These are phyloP conservation scores for Lithospermum erythrorhizon DNA, from an alignment of 257 asterid genomes.

Conservation along the genomic window DNA sequence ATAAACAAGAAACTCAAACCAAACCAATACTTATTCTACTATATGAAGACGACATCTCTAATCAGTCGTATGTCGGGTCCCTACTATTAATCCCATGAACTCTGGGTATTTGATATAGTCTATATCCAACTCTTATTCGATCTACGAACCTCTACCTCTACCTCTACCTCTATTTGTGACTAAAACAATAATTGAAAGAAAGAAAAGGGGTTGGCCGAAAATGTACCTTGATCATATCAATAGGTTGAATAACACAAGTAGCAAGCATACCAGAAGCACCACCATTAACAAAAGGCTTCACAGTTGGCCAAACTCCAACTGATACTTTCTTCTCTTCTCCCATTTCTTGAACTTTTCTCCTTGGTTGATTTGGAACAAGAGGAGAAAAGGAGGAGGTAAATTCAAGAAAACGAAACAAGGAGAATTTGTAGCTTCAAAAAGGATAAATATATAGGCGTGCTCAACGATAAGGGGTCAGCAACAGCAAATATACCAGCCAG, in stretches of 20 bases:
- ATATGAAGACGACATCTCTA: too few species aligned
- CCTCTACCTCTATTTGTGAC: too few species aligned
- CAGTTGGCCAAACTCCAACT: slow-evolving; percentile 62
- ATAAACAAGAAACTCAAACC: too few species aligned
- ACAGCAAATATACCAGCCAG: too few species aligned
- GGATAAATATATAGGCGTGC: neutral
- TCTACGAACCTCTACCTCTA: too few species aligned
- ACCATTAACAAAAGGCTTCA: slow-evolving; percentile 88
- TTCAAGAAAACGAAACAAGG: neutral
- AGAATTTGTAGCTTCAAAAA: neutral
- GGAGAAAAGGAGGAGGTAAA: neutral
- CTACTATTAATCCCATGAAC: too few species aligned
- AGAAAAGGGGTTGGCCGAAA: neutral
- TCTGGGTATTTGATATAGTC: too few species aligned
- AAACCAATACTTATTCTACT: too few species aligned
- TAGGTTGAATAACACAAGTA: slow-evolving; percentile 88
- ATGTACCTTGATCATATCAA: slow-evolving; percentile 89
- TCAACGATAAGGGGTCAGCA: neutral
- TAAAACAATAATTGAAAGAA: neutral
- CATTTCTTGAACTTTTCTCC: slow-evolving; percentile 32
- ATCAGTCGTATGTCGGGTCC: too few species aligned
- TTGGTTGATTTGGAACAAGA: neutral
- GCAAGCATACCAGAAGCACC: slow-evolving; percentile 97
- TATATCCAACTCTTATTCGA: too few species aligned
- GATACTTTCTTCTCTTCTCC: slow-evolving; percentile 39